Conservation (phyloP, 2,329 filamentous ascomycete genomes). For the Cytospora mali region DNA sequence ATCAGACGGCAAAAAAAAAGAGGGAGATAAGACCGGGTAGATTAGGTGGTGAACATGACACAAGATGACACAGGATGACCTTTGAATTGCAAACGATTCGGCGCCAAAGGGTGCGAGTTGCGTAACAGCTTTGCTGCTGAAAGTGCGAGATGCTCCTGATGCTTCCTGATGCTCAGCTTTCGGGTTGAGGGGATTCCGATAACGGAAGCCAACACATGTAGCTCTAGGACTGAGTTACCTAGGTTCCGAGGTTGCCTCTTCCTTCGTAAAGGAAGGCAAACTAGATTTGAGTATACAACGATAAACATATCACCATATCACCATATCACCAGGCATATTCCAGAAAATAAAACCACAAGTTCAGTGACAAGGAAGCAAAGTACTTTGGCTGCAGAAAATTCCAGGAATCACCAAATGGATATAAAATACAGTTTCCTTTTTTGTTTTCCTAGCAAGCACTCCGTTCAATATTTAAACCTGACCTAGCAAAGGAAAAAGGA, state of each 20-base stretch:
- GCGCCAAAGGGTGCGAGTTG: not conserved
- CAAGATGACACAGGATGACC: not conserved
- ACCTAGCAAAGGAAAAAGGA: constrained; percentile 5
- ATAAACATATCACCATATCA: not conserved
- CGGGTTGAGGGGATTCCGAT: constrained; percentile 18
- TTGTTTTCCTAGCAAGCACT: constrained; percentile 16
- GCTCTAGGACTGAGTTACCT: not conserved
- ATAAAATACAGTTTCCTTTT: constrained; percentile 15
- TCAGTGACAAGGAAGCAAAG: constrained; percentile 2
- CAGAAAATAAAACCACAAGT: not conserved
- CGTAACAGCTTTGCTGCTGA: not conserved
- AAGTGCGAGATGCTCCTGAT: not conserved
- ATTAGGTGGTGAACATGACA: not conserved
- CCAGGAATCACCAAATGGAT: constrained; percentile 22
- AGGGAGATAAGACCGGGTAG: not conserved
- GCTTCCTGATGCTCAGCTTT: no score
- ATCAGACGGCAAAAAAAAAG: not conserved
- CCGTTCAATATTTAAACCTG: constrained; percentile 20
- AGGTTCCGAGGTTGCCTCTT: not conserved
- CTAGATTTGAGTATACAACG: not conserved
- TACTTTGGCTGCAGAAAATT: constrained; percentile 17
- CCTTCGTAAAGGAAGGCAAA: not conserved
- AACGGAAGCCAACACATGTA: constrained; percentile 17
- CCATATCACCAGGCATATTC: not conserved
- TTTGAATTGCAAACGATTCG: not conserved